Base-by-base conservation (phyloP, 2,329 filamentous ascomycete genomes). In the Botrytis fragariae region DNA sequence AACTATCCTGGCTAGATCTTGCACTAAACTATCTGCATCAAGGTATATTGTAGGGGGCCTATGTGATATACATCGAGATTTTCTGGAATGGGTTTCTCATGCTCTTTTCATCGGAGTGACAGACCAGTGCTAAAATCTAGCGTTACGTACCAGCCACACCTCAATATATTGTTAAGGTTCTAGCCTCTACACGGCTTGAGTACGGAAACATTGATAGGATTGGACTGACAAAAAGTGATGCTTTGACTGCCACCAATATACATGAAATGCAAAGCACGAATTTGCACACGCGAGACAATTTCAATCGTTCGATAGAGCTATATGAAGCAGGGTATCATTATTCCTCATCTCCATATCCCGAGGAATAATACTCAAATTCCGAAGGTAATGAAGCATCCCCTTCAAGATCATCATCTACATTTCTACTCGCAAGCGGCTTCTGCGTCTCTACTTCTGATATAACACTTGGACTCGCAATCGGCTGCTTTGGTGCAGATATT, bases 301-400 rank as follows among this genome's bases (percentile, higher is more conserved):
- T 20, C 10, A 20, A 69, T 14, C 14, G 42, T 45, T 3, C 2
- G 29, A n/a, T 39, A 25, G 20, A 35, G 9, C 25, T 35, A 12
- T 62, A 45, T 20, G 8, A 63, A 32, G 42, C 14, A 32, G 62
- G 65, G 71, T 35, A 68, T 60, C 37, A 68, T 48, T 64, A 72
- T 39, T 77, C 74, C 22, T 73, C 74, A n/a, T 73, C 75, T 51
- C 69, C 51, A 62, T 72, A 74, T 20, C 73, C 73, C 57, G 77
- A 76, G 20, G 76, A 74, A 42, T 74, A 69, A 67, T 78, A 78
- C 62, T 76, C 76, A 62, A 78, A 78, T 4, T 69, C 71, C 16
- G 37, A 63, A 25, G 76, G 76, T 51, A 77, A 59, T 29, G 69
- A 71, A 48, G 76, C 76, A 62, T 75, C 74, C 7, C 65, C 73